phyloP scores from a whole-genome alignment of 73 alveolate species.

The Paramecium bursaria region DNA sequence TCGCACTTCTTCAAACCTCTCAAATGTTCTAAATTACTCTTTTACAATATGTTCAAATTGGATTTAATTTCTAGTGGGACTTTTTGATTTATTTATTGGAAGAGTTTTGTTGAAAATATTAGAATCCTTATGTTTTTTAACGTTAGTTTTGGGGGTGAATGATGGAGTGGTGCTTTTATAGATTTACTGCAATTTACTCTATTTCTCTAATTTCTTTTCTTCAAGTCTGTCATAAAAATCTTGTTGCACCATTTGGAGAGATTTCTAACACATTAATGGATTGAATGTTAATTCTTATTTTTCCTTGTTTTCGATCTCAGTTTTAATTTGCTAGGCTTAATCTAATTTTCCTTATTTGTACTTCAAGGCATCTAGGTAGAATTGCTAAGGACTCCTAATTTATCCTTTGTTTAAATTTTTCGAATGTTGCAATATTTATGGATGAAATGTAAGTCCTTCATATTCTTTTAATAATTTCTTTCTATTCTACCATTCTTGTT shows the following conservation, averaged over 20 bases:
- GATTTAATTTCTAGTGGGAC: neutral
- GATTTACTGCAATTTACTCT: no score
- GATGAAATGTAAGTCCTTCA: neutral
- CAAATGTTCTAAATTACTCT: neutral
- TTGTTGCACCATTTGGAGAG: neutral
- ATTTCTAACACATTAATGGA: neutral
- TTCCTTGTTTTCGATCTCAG: neutral
- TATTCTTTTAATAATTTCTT: neutral
- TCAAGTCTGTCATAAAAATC: neutral
- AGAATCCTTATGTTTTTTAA: no score
- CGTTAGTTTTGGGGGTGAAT: neutral
- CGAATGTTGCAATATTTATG: neutral
- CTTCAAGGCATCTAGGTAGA: neutral
- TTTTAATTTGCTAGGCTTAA: neutral
- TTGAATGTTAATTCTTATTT: neutral
- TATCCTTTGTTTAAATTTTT: neutral
- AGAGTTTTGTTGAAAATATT: no score
- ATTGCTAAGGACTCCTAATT: neutral
- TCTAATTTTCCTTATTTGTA: no score
- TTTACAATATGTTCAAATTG: neutral
- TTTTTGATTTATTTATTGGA: no score
- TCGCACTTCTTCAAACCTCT: neutral
- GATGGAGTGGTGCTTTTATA: neutral
- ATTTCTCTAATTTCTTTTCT: neutral
- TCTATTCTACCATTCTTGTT: no score